Evolutionary conservation across 495 filamentous ascomycete species (phyloP).

Genomic region (Neurospora tetrasperma): DNA sequence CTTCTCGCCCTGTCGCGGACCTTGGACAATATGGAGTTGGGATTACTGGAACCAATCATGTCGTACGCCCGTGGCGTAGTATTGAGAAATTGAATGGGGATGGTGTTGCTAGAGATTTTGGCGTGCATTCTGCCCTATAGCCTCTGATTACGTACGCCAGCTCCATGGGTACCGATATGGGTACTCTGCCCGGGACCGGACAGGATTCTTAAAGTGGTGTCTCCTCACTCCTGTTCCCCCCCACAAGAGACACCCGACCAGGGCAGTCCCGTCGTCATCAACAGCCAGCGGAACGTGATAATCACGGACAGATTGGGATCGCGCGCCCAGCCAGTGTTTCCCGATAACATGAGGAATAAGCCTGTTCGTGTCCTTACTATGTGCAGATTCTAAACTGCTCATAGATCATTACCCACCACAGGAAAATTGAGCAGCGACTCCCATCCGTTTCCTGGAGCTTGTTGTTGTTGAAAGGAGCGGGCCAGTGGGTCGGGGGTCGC

Average conservation of each 20-base stretch:
- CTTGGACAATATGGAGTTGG: constrained; percentile 8
- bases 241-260: background rate
- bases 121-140: background rate
- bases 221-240: background rate
- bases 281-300: background rate
- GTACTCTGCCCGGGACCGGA: background rate
- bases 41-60: constrained; percentile 11
- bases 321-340: background rate
- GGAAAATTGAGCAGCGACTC: background rate
- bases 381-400: background rate
- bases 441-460: background rate
- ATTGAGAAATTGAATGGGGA: background rate
- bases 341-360: background rate
- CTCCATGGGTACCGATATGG: background rate
- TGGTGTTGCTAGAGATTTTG: constrained; percentile 6
- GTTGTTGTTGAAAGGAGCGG: background rate
- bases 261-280: background rate
- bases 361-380: background rate
- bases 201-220: background rate
- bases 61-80: constrained; percentile 1
- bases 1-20: constrained; percentile 9
- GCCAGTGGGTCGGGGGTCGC: background rate
- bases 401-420: background rate
- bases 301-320: background rate
- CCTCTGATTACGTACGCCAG: background rate